Percentiles rank a stretch among this genome's conserved stretches.
phyloP scores from a whole-genome alignment of 1,284 basidiomycete genomes.

The Irpex sp. region DNA sequence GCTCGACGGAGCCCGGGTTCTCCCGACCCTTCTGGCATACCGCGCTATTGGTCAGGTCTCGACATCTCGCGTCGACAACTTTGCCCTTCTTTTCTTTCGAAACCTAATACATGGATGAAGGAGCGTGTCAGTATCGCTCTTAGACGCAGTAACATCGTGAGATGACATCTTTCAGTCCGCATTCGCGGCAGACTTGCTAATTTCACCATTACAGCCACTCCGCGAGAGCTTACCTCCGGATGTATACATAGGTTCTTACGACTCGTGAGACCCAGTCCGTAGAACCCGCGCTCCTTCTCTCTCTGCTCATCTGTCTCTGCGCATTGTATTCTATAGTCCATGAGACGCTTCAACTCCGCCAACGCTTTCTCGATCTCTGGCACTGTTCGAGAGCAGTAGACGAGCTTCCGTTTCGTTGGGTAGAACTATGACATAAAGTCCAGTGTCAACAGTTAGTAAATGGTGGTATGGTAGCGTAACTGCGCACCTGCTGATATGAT shows the following conservation, averaged over 20 bases:
- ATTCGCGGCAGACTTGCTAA: background rate
- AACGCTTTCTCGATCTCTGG: constrained; percentile 99
- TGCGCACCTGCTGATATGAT: constrained; percentile 88
- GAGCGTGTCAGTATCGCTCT: background rate
- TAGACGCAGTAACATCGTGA: background rate
- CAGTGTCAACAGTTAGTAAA: background rate
- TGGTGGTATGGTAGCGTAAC: background rate
- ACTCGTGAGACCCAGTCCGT: constrained; percentile 91
- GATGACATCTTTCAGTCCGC: background rate
- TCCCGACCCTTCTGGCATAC: constrained; percentile 84
- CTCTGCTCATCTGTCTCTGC: constrained; percentile 75
- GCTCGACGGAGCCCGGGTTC: constrained; percentile 87
- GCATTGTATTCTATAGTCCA: constrained; percentile 79
- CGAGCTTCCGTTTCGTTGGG: constrained; percentile 88
- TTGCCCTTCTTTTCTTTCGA: constrained; percentile 98
- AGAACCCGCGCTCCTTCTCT: constrained; percentile 80
- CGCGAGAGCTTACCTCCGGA: constrained; percentile 66
- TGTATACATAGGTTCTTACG: constrained; percentile 97
- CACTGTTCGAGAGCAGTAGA: constrained; percentile 99
- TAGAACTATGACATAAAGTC: constrained; percentile 66
- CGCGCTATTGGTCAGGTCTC: constrained; percentile 89
- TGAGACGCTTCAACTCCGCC: constrained; percentile 91
- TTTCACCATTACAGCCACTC: background rate
- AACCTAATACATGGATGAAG: constrained; percentile 46
- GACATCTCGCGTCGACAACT: constrained; percentile 94